phyloP scores from a whole-genome alignment of 2,329 filamentous ascomycete genomes.

The Torrubiella hemipterigena region DNA sequence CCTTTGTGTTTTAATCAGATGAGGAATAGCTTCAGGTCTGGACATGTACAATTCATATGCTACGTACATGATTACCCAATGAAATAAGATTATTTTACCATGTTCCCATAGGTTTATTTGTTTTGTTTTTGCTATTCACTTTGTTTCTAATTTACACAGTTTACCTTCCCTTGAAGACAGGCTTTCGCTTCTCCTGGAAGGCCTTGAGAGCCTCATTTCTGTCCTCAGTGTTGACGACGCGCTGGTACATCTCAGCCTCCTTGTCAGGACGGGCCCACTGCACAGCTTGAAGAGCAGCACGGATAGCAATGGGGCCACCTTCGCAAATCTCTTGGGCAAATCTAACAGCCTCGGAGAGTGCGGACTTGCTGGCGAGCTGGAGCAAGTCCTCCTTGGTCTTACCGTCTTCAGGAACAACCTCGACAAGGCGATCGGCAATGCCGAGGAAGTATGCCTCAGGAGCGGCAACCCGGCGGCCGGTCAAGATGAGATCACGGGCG shows the following conservation, averaged over 20 bases:
- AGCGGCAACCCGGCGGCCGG: conserved; percentile 71
- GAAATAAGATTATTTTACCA: no score
- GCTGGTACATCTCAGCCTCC: conserved; percentile 81
- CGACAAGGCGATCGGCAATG: conserved; percentile 79
- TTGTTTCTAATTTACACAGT: no score
- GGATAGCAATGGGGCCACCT: conserved; percentile 73
- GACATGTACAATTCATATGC: no score
- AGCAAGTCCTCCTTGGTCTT: conserved; percentile 31
- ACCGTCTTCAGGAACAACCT: conserved; percentile 51
- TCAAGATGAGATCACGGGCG: conserved; percentile 80
- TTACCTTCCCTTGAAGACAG: conserved; percentile 43
- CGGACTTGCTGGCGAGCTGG: conserved; percentile 49
- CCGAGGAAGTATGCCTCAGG: conserved; percentile 87
- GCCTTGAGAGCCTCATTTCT: conserved; percentile 77
- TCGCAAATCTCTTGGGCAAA: conserved; percentile 80
- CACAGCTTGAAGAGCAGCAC: conserved; percentile 70
- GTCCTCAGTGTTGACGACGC: conserved; percentile 75
- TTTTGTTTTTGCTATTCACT: no score
- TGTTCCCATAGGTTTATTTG: no score
- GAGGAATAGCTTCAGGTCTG: no score
- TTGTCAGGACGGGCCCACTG: conserved; percentile 57
- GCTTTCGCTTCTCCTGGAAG: conserved; percentile 56
- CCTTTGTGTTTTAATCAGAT: no score
- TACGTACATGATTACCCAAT: no score
- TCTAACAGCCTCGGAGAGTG: conserved; percentile 63